Percentiles rank a stretch among this genome's conserved stretches.
Conservation (phyloP, 352 stramenopile species). For the Phytopythium ostracodes region DNA sequence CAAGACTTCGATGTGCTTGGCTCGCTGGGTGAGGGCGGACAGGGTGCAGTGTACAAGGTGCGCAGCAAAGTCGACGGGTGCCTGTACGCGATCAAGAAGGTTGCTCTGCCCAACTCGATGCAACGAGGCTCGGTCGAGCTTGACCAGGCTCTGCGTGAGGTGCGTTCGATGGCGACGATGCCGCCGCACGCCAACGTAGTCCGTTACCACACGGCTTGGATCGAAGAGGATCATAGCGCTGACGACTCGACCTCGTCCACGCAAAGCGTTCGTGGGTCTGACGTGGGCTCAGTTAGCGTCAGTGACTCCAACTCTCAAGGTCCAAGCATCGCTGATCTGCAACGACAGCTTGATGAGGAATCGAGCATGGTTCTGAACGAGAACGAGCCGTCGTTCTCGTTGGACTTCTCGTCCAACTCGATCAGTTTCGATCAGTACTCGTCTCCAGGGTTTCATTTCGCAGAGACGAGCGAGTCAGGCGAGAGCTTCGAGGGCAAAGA, state of each 20-base stretch:
- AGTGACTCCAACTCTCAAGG: background rate
- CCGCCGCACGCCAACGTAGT: conserved; percentile 69
- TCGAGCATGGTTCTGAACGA: conserved; percentile 15
- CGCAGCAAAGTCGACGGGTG: conserved; percentile 67
- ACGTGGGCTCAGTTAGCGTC: conserved; percentile 17
- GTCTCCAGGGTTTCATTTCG: conserved; percentile 52
- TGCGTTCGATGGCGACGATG: conserved; percentile 73
- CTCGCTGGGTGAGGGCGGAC: conserved; percentile 61
- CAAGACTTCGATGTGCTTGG: conserved; percentile 72
- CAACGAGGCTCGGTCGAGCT: conserved; percentile 35
- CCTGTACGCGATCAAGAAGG: conserved; percentile 78
- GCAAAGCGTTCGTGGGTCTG: conserved; percentile 32
- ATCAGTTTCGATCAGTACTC: conserved; percentile 58
- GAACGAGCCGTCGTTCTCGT: conserved; percentile 46
- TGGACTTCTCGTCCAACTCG: conserved; percentile 43
- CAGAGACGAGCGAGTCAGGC: conserved; percentile 36
- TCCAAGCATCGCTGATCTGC: background rate
- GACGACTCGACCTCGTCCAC: conserved; percentile 24
- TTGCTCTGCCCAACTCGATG: conserved; percentile 39
- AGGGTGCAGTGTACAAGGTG: conserved; percentile 75
- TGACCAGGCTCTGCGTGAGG: conserved; percentile 66
- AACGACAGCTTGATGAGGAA: conserved; percentile 27
- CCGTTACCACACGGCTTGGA: conserved; percentile 77
- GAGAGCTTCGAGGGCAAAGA: conserved; percentile 21
- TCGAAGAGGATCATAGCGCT: conserved; percentile 43